These are phyloP conservation scores for Aureobasidium pullulans DNA, from an alignment of 2,329 filamentous ascomycete genomes.

Conservation along the genomic window DNA sequence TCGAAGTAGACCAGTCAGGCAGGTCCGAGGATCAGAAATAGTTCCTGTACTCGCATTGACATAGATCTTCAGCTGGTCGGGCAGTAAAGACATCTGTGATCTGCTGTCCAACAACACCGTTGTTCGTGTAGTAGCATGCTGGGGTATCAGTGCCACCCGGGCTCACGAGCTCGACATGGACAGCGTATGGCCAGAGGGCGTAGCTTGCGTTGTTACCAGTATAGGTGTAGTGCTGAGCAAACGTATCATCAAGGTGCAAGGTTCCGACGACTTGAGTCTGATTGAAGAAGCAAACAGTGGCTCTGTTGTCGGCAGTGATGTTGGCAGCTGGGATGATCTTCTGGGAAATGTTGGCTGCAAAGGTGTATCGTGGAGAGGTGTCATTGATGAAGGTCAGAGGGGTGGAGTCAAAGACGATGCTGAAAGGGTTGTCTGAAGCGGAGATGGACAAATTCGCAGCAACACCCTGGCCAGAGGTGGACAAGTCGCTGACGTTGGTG, in stretches of 20 bases:
- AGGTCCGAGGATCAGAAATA: conserved; percentile 16
- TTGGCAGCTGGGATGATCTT: conserved; percentile 43
- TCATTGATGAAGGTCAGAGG: conserved; percentile 43
- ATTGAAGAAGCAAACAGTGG: conserved; percentile 52
- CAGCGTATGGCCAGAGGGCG: conserved; percentile 50
- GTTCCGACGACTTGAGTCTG: conserved; percentile 49
- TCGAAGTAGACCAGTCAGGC: neutral
- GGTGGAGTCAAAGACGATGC: conserved; percentile 48
- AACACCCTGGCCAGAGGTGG: conserved; percentile 43
- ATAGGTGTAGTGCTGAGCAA: conserved; percentile 17
- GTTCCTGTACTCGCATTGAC: conserved; percentile 42
- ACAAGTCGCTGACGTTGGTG: conserved; percentile 48
- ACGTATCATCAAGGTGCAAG: conserved; percentile 40
- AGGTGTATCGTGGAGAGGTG: conserved; percentile 49
- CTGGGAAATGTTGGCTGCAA: conserved; percentile 48
- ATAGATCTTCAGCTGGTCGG: conserved; percentile 30
- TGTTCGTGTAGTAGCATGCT: conserved; percentile 42
- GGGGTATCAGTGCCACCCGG: conserved; percentile 44
- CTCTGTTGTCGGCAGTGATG: conserved; percentile 38
- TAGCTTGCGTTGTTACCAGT: conserved; percentile 23
- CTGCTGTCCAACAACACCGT: conserved; percentile 30
- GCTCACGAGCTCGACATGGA: conserved; percentile 49
- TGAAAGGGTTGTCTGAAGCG: conserved; percentile 49
- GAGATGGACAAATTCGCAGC: conserved; percentile 36
- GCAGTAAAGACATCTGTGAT: conserved; percentile 30